Conservation (phyloP, 2,329 filamentous ascomycete species). For the Stachybotrys echinatus region DNA sequence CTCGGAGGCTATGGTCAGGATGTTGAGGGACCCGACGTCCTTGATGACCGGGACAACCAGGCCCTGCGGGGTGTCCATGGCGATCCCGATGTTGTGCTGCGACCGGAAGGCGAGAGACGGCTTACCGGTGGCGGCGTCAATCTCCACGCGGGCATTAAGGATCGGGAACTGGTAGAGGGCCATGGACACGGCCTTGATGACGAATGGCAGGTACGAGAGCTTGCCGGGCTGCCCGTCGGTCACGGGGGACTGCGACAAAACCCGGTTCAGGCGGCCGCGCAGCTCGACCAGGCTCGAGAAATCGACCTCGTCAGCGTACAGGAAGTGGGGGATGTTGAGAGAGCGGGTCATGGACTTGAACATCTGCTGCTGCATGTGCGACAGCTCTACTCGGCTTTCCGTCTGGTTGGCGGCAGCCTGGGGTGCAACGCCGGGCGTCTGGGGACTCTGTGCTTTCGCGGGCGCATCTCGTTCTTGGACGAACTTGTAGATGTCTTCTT, state of each 20-base stretch:
- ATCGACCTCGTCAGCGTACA: conserved; percentile 88
- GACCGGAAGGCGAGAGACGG: conserved; percentile 73
- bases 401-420: conserved; percentile 36
- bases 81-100: conserved; percentile 91
- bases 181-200: conserved; percentile 91
- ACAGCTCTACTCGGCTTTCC: conserved; percentile 67
- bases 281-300: conserved; percentile 69
- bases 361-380: conserved; percentile 83
- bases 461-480: conserved; percentile 46
- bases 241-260: conserved; percentile 38
- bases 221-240: conserved; percentile 51
- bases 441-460: conserved; percentile 3
- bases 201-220: conserved; percentile 87
- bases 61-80: conserved; percentile 87
- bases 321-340: conserved; percentile 86
- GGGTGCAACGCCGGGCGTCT: no score
- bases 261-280: conserved; percentile 67
- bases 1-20: conserved; percentile 73
- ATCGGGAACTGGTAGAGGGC: conserved; percentile 76
- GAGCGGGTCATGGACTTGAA: conserved; percentile 97
- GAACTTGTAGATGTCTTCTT: conserved; percentile 82
- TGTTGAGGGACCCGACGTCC: conserved; percentile 71
- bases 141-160: conserved; percentile 80
- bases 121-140: conserved; percentile 48
- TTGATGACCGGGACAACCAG: conserved; percentile 89